phyloP scores from a whole-genome alignment of 495 filamentous ascomycete species.

The Diplogelasinospora grovesii region DNA sequence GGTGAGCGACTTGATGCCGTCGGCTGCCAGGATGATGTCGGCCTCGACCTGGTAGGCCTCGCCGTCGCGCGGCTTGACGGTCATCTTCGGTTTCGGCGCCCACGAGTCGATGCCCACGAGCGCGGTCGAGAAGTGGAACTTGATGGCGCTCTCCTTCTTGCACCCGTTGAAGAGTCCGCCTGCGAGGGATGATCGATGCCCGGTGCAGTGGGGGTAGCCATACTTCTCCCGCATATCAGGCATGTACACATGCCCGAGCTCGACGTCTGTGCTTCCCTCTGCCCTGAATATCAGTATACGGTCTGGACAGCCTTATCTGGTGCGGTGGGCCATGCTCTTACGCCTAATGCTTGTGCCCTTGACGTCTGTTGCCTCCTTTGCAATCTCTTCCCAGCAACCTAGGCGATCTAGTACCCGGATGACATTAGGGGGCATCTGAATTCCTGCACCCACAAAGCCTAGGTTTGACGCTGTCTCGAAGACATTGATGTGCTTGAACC shows the following conservation, averaged over 20 bases:
- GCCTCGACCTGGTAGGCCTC: slow-evolving; percentile 49
- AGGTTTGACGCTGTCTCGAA: slow-evolving; percentile 68
- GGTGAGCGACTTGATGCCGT: slow-evolving; percentile 66
- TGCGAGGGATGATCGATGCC: slow-evolving; percentile 69
- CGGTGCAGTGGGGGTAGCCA: slow-evolving; percentile 69
- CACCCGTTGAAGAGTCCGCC: slow-evolving; percentile 62
- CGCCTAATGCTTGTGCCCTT: slow-evolving; percentile 39
- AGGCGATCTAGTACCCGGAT: slow-evolving; percentile 63
- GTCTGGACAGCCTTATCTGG: background rate
- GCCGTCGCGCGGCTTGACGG: slow-evolving; percentile 49
- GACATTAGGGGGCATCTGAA: slow-evolving; percentile 78
- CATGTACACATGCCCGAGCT: slow-evolving; percentile 65
- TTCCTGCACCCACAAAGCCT: slow-evolving; percentile 76
- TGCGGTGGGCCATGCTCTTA: slow-evolving; percentile 4
- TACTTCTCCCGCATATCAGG: slow-evolving; percentile 60
- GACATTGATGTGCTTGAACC: slow-evolving; percentile 65
- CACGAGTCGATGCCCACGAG: slow-evolving; percentile 50
- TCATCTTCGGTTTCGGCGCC: slow-evolving; percentile 49
- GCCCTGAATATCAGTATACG: background rate
- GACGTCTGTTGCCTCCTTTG: slow-evolving; percentile 49
- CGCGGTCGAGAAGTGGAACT: slow-evolving; percentile 59
- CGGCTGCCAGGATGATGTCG: slow-evolving; percentile 65
- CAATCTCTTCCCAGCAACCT: slow-evolving; percentile 63
- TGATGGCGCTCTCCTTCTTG: slow-evolving; percentile 54
- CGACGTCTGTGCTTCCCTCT: slow-evolving; percentile 61